phyloP scores from a whole-genome alignment of 2,329 filamentous ascomycete genomes.

The Truncatella angustata region DNA sequence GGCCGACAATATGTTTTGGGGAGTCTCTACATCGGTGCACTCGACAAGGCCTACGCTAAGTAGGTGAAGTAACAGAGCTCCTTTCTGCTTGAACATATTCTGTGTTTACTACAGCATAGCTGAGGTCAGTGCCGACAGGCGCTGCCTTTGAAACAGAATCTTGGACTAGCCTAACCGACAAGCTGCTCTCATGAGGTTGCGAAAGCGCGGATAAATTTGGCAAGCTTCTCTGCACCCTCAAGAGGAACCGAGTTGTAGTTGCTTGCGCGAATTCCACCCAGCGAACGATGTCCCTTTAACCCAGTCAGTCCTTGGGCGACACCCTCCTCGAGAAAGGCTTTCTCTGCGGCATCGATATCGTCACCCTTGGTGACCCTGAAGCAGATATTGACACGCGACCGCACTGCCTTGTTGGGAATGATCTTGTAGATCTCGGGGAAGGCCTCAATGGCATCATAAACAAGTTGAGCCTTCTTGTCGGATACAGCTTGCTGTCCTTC shows the following conservation, averaged over 20 bases:
- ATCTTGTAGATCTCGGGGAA: conserved; percentile 71
- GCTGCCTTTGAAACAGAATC: background rate
- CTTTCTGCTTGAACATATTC: too few relatives aligned
- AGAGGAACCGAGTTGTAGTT: conserved; percentile 86
- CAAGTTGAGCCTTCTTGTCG: conserved; percentile 69
- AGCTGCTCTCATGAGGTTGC: too few relatives aligned
- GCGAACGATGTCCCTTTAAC: conserved; percentile 83
- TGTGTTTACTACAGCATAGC: too few relatives aligned
- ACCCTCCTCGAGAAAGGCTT: conserved; percentile 73
- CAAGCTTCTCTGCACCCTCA: conserved; percentile 65
- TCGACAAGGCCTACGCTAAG: too few relatives aligned
- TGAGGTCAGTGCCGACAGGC: background rate
- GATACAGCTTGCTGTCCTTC: conserved; percentile 73
- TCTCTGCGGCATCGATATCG: conserved; percentile 69
- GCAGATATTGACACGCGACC: conserved; percentile 94
- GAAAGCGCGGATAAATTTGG: conserved; percentile 3
- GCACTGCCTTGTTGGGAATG: conserved; percentile 70
- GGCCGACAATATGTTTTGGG: too few relatives aligned
- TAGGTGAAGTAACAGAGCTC: too few relatives aligned
- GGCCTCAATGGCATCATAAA: conserved; percentile 77
- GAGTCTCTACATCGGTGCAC: too few relatives aligned
- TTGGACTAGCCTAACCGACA: too few relatives aligned
- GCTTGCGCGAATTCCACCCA: conserved; percentile 81
- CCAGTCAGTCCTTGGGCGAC: conserved; percentile 69
- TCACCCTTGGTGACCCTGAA: conserved; percentile 68